These are phyloP conservation scores for Xylaria sp. DNA, from an alignment of 2,329 filamentous ascomycete genomes.

Conservation along the genomic window DNA sequence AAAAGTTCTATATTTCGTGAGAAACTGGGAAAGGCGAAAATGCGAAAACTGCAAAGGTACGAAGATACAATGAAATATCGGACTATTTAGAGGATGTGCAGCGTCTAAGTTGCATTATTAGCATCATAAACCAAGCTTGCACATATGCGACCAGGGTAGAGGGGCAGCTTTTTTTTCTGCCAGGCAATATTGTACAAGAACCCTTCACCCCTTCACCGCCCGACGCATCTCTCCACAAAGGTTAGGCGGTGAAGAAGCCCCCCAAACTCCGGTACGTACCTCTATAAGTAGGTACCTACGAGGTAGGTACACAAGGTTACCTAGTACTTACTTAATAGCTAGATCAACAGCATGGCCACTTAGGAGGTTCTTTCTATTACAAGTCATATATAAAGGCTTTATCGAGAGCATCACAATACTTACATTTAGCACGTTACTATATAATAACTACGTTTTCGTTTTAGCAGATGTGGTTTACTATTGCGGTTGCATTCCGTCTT, in stretches of 20 bases:
- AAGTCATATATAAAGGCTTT: too few relatives aligned
- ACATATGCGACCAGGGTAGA: constrained; percentile 17
- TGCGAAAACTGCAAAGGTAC: background rate
- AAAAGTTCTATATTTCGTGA: background rate
- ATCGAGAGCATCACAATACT: too few relatives aligned
- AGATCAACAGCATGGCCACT: too few relatives aligned
- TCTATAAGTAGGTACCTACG: too few relatives aligned
- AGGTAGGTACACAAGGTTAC: too few relatives aligned
- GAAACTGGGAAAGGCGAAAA: background rate
- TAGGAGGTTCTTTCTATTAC: too few relatives aligned
- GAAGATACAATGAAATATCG: background rate
- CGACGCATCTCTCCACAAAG: background rate
- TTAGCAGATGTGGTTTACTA: too few relatives aligned
- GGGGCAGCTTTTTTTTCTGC: constrained; percentile 37
- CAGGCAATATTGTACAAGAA: constrained; percentile 27
- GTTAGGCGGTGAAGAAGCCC: constrained; percentile 32
- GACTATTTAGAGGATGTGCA: background rate
- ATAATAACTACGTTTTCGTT: too few relatives aligned
- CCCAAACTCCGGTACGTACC: too few relatives aligned
- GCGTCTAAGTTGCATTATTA: background rate
- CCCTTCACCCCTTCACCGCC: constrained; percentile 31
- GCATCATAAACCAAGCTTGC: background rate
- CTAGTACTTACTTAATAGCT: too few relatives aligned
- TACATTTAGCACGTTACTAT: too few relatives aligned
- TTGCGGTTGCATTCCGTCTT: too few relatives aligned